These are phyloP conservation scores for Zymoseptoria tritici DNA, from an alignment of 2,329 filamentous ascomycete genomes.

Conservation along the genomic window DNA sequence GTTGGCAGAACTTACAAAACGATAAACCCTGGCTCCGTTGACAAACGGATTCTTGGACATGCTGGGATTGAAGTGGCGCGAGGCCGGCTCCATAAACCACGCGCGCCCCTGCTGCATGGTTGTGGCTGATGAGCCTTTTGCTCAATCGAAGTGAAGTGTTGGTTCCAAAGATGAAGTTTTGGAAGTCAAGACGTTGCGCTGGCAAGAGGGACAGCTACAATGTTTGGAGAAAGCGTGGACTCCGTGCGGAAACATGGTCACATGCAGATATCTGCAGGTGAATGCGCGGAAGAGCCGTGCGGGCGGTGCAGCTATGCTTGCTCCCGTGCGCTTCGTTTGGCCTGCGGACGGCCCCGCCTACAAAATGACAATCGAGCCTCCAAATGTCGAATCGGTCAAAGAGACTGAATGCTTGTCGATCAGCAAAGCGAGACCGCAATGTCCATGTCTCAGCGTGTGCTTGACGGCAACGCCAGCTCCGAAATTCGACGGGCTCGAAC, in stretches of 20 bases:
- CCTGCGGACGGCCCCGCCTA: neutral
- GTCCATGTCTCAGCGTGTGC: neutral
- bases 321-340: neutral
- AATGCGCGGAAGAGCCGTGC: neutral
- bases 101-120: neutral
- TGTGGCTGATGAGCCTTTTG: neutral
- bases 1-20: conserved; percentile 5
- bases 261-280: neutral
- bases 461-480: neutral
- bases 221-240: neutral
- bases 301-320: neutral
- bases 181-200: neutral
- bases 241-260: neutral
- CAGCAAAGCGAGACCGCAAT: neutral
- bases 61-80: conserved; percentile 7
- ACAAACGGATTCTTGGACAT: conserved; percentile 13
- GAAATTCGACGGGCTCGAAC: neutral
- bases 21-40: conserved; percentile 12
- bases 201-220: neutral
- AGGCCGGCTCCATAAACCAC: neutral
- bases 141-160: neutral
- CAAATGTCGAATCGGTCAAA: neutral
- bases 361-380: neutral
- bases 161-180: neutral
- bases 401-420: neutral